Conservation (phyloP, 306 rosid genomes). For the Cicer cuneatum region DNA sequence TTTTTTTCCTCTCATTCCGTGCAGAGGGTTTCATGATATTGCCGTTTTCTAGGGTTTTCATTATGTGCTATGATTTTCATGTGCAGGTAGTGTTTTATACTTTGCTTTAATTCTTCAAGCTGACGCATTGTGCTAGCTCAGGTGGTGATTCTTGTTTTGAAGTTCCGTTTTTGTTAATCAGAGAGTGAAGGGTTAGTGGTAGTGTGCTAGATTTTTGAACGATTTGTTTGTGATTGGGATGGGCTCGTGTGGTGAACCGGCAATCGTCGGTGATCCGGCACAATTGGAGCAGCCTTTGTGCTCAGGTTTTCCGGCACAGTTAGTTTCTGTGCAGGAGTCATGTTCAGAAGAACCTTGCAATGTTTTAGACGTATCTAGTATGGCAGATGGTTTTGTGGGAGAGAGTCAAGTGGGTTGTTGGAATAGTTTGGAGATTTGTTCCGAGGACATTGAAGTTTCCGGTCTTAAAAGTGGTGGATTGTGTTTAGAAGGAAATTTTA, state of each 20-base stretch:
- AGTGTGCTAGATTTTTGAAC: slow-evolving; percentile 45
- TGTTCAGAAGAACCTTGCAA: slow-evolving; percentile 47
- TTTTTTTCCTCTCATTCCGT: slow-evolving; percentile 39
- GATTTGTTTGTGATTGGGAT: slow-evolving; percentile 50
- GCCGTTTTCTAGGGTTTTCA: slow-evolving; percentile 70
- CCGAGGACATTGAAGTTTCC: slow-evolving; percentile 43
- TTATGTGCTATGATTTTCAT: slow-evolving; percentile 44
- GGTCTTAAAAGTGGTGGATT: slow-evolving; percentile 32
- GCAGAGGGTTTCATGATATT: slow-evolving; percentile 58
- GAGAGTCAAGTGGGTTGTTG: slow-evolving; percentile 39
- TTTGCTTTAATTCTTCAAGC: slow-evolving; percentile 43
- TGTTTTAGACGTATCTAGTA: slow-evolving; percentile 40
- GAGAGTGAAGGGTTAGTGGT: slow-evolving; percentile 47
- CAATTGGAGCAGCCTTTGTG: slow-evolving; percentile 49
- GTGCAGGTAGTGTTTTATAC: slow-evolving; percentile 37
- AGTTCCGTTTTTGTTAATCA: slow-evolving; percentile 31
- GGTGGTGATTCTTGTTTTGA: slow-evolving; percentile 25
- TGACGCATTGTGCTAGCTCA: slow-evolving; percentile 52
- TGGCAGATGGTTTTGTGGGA: slow-evolving; percentile 41
- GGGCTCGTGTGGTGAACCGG: slow-evolving; percentile 73
- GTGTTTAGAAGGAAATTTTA: slow-evolving; percentile 43
- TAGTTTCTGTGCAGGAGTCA: slow-evolving; percentile 56
- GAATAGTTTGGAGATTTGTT: slow-evolving; percentile 42
- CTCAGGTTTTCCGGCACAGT: slow-evolving; percentile 53
- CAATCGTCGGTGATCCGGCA: slow-evolving; percentile 50